These are phyloP conservation scores for Metahyphopichia silvanorum DNA, from an alignment of 805 yeast species.

Conservation along the genomic window DNA sequence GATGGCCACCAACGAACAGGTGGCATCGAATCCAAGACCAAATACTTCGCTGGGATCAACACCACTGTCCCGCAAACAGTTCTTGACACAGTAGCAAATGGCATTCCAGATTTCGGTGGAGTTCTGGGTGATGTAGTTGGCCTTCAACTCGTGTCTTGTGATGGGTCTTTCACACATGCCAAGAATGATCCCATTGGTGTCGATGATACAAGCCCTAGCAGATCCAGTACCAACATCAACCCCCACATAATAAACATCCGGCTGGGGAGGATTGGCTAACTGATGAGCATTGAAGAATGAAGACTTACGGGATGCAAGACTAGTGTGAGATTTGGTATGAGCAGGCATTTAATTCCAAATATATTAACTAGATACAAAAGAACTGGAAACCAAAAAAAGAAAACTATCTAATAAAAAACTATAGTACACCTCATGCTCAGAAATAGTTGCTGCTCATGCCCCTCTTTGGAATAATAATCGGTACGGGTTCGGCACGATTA, in stretches of 20 bases:
- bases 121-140: constrained; percentile 78
- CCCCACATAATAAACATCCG: constrained; percentile 62
- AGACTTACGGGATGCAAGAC: constrained; percentile 33
- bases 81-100: constrained; percentile 76
- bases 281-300: constrained; percentile 36
- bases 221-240: constrained; percentile 98
- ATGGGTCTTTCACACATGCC: constrained; percentile 78
- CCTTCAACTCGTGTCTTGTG: constrained; percentile 69
- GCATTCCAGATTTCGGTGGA: constrained; percentile 90
- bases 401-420: too few relatives aligned
- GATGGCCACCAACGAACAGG: constrained; percentile 88
- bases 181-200: constrained; percentile 75
- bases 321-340: constrained; percentile 32
- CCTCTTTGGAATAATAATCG: too few relatives aligned
- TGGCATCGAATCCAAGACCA: constrained; percentile 96
- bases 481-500: too few relatives aligned
- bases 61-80: constrained; percentile 70
- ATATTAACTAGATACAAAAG: too few relatives aligned
- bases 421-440: too few relatives aligned
- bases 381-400: too few relatives aligned
- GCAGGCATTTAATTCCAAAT: too few relatives aligned
- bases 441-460: too few relatives aligned
- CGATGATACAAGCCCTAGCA: constrained; percentile 91
- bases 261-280: constrained; percentile 36
- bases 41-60: constrained; percentile 63